Percentiles rank a stretch among this genome's conserved stretches.
Conservation (phyloP, 495 filamentous ascomycete species). For the Hypoxylon fragiforme region DNA sequence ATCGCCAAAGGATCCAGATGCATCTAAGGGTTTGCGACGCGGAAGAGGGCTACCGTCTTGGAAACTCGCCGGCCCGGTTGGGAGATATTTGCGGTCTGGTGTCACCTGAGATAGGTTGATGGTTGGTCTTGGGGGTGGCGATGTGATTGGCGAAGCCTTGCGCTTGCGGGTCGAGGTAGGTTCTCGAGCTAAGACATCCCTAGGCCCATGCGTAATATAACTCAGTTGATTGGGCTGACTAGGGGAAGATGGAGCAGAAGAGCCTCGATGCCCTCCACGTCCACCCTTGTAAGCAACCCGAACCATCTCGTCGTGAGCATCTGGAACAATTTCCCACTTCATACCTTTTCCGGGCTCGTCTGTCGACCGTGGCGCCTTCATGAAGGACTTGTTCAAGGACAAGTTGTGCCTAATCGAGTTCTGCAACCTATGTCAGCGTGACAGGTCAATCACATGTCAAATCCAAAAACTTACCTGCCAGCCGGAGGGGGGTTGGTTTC, state of each 20-base stretch:
- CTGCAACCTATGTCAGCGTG: conserved; percentile 47
- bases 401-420: conserved; percentile 97
- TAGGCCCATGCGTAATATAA: conserved; percentile 52
- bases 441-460: background rate
- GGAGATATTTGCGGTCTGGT: conserved; percentile 55
- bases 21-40: conserved; percentile 47
- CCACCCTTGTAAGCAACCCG: conserved; percentile 51
- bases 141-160: conserved; percentile 54
- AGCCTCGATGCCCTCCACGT: conserved; percentile 61
- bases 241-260: conserved; percentile 61
- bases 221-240: conserved; percentile 48
- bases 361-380: conserved; percentile 85
- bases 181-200: conserved; percentile 50
- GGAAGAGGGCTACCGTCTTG: conserved; percentile 62
- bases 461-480: conserved; percentile 73
- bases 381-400: conserved; percentile 89
- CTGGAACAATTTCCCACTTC: conserved; percentile 92
- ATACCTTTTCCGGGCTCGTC: conserved; percentile 98
- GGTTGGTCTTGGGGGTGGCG: conserved; percentile 50
- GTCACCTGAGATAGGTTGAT: conserved; percentile 55
- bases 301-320: conserved; percentile 73
- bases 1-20: conserved; percentile 57
- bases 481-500: conserved; percentile 69
- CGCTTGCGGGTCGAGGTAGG: conserved; percentile 49
- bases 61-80: conserved; percentile 46